phyloP scores from a whole-genome alignment of 2,329 filamentous ascomycete genomes.

The Passalora sequoiae region DNA sequence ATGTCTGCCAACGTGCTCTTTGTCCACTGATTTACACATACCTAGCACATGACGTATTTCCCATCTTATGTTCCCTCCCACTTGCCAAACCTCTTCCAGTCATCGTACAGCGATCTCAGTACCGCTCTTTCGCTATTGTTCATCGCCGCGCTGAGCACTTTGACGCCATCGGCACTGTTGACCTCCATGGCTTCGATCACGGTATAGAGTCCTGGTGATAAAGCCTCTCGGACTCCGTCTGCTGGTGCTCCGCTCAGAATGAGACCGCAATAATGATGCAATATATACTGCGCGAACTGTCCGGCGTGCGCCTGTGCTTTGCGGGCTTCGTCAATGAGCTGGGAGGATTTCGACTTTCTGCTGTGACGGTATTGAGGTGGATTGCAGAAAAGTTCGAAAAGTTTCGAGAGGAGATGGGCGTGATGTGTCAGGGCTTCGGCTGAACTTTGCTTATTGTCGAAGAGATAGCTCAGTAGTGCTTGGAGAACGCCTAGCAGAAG shows the following conservation, averaged over 20 bases:
- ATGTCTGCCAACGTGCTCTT: not conserved
- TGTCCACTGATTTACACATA: not conserved
- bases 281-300: slow-evolving; percentile 53
- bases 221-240: slow-evolving; percentile 48
- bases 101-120: slow-evolving; percentile 50
- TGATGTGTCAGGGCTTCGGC: slow-evolving; percentile 36
- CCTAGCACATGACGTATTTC: not conserved
- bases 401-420: slow-evolving; percentile 48
- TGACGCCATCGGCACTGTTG: slow-evolving; percentile 44
- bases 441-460: slow-evolving; percentile 35
- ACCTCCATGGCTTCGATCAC: slow-evolving; percentile 49
- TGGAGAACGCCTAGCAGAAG: slow-evolving; percentile 54
- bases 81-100: slow-evolving; percentile 39
- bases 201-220: slow-evolving; percentile 50
- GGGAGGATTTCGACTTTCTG: slow-evolving; percentile 28
- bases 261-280: slow-evolving; percentile 53
- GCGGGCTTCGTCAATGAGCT: slow-evolving; percentile 55
- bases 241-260: slow-evolving; percentile 48
- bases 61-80: slow-evolving; percentile 26
- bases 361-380: slow-evolving; percentile 47
- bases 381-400: slow-evolving; percentile 57
- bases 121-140: slow-evolving; percentile 49
- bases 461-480: slow-evolving; percentile 51
- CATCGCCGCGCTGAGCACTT: slow-evolving; percentile 48
- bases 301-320: slow-evolving; percentile 54